A percentile compares a stretch with the other conserved stretches of the same genome.
Conservation (phyloP, 1,284 basidiomycete species). For the Sanguinoderma infundibulare region DNA sequence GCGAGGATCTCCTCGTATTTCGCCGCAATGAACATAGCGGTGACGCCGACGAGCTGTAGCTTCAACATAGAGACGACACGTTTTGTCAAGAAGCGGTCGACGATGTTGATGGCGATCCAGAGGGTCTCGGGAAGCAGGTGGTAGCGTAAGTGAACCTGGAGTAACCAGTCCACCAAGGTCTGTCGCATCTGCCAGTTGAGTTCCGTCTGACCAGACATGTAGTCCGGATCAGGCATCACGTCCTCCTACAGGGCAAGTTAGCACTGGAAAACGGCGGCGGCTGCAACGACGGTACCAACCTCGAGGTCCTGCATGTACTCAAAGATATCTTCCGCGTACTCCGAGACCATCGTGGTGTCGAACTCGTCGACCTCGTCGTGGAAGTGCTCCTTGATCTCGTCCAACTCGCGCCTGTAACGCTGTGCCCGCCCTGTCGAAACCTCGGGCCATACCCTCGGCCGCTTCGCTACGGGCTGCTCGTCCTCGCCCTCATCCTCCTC, state of each 20-base stretch:
- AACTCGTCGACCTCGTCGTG: slow-evolving; percentile 84
- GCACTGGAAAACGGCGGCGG: slow-evolving; percentile 1
- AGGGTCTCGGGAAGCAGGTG: slow-evolving; percentile 98
- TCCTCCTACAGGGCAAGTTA: slow-evolving; percentile 57
- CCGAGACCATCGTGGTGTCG: slow-evolving; percentile 97
- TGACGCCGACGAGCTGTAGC: slow-evolving; percentile 97
- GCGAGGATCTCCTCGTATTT: slow-evolving; percentile 99
- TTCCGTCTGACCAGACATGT: slow-evolving; percentile 95
- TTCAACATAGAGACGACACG: slow-evolving; percentile 93
- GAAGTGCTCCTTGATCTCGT: slow-evolving; percentile 73
- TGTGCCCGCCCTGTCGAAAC: slow-evolving; percentile 61
- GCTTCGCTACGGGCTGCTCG: slow-evolving; percentile 42
- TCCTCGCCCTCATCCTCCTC: slow-evolving; percentile 60
- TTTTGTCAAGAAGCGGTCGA: slow-evolving; percentile 95
- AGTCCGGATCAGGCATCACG: slow-evolving; percentile 92
- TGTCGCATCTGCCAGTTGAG: slow-evolving; percentile 97
- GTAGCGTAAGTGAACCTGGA: slow-evolving; percentile 97
- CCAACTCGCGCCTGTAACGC: slow-evolving; percentile 62
- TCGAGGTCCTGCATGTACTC: slow-evolving; percentile 94
- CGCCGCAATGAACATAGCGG: slow-evolving; percentile 96
- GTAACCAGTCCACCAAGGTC: slow-evolving; percentile 96
- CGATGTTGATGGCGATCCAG: slow-evolving; percentile 97
- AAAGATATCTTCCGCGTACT: slow-evolving; percentile 98
- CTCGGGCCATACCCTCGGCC: slow-evolving; percentile 70
- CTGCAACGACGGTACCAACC: slow-evolving; percentile 48